phyloP scores from a whole-genome alignment of 2,329 filamentous ascomycete genomes.

The Sporothrix globosa region DNA sequence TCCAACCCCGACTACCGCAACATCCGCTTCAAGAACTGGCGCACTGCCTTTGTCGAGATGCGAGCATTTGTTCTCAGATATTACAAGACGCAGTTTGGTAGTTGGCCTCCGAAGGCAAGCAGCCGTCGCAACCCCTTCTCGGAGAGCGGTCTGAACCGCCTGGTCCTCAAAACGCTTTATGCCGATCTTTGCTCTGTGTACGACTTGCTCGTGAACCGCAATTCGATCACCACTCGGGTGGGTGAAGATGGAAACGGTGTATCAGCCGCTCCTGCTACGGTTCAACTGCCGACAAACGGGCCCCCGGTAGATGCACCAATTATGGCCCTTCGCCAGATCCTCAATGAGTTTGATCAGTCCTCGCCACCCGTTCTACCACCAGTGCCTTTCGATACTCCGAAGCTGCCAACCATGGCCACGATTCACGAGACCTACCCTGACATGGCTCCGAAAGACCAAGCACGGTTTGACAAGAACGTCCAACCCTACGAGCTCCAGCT shows the following conservation, averaged over 20 bases:
- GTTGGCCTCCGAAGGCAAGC: slow-evolving; percentile 88
- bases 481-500: slow-evolving; percentile 77
- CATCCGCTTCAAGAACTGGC: slow-evolving; percentile 85
- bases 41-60: slow-evolving; percentile 71
- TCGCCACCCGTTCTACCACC: slow-evolving; percentile 88
- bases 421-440: slow-evolving; percentile 67
- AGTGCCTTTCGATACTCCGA: slow-evolving; percentile 85
- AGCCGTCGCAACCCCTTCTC: slow-evolving; percentile 91
- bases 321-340: slow-evolving; percentile 73
- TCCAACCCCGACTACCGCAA: slow-evolving; percentile 74
- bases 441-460: slow-evolving; percentile 72
- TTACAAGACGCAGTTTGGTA: slow-evolving; percentile 62
- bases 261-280: slow-evolving; percentile 30
- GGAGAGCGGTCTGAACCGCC: slow-evolving; percentile 81
- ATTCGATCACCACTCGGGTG: slow-evolving; percentile 74
- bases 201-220: slow-evolving; percentile 82
- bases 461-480: slow-evolving; percentile 71
- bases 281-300: slow-evolving; percentile 47
- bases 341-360: slow-evolving; percentile 86
- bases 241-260: slow-evolving; percentile 54
- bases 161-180: slow-evolving; percentile 81
- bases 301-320: slow-evolving; percentile 59
- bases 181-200: slow-evolving; percentile 84
- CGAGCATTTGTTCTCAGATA: slow-evolving; percentile 72
- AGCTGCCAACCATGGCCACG: slow-evolving; percentile 69